These are phyloP conservation scores for Gelatoporia subvermispora DNA, from an alignment of 768 basidiomycete genomes.

Conservation along the genomic window DNA sequence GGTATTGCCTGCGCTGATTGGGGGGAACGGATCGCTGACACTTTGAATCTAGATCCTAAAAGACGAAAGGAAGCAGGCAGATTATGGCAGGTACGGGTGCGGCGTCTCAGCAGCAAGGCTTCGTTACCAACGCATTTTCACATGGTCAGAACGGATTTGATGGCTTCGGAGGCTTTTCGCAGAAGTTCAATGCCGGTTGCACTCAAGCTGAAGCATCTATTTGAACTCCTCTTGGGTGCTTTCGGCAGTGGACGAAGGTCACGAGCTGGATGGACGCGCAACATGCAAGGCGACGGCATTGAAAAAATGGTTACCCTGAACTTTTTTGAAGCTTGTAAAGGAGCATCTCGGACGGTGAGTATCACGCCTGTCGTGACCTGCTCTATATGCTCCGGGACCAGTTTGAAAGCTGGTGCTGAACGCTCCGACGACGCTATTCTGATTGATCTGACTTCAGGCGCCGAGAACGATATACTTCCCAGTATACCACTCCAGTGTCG, in stretches of 20 bases:
- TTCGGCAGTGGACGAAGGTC: conserved; percentile 37
- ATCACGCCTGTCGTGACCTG: conserved; percentile 86
- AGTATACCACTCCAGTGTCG: conserved; percentile 72
- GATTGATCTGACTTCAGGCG: conserved; percentile 44
- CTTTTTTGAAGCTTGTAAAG: conserved; percentile 94
- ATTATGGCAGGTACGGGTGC: conserved; percentile 91
- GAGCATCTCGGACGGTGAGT: conserved; percentile 68
- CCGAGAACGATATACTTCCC: conserved; percentile 93
- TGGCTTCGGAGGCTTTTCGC: conserved; percentile 62
- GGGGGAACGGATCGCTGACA: too few species aligned
- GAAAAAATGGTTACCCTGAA: conserved; percentile 70
- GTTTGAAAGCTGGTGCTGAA: conserved; percentile 83
- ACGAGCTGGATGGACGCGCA: conserved; percentile 33
- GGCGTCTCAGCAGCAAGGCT: conserved; percentile 91
- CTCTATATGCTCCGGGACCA: conserved; percentile 76
- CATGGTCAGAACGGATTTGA: conserved; percentile 36
- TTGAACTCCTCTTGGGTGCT: conserved; percentile 75
- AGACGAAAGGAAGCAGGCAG: conserved; percentile 88
- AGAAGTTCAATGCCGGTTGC: conserved; percentile 49
- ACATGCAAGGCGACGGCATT: conserved; percentile 70
- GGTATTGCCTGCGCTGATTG: too few species aligned
- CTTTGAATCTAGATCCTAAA: conserved; percentile 84
- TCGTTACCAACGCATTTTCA: conserved; percentile 82
- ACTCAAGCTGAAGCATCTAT: conserved; percentile 32
- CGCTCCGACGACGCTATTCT: conserved; percentile 33